phyloP scores from a whole-genome alignment of 228 moss, liverwort and hornwort species.

The Sphagnum fallax region DNA sequence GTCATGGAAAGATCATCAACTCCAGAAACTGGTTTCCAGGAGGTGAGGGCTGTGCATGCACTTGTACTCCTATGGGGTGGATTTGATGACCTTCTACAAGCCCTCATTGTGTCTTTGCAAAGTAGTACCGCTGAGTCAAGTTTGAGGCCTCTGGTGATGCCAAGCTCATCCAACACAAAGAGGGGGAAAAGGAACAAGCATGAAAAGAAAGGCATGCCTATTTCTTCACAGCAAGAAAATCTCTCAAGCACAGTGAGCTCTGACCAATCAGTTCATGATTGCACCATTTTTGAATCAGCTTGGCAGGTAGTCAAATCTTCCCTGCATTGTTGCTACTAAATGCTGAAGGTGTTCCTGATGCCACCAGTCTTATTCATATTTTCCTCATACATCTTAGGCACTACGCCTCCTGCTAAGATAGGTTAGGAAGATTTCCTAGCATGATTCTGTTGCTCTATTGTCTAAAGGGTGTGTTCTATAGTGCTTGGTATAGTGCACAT shows the following conservation, averaged over 20 bases:
- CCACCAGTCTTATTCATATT: no score
- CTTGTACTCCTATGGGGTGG: slow-evolving; percentile 39
- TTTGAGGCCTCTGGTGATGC: not conserved
- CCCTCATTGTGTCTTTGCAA: slow-evolving; percentile 15
- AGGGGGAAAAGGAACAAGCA: slow-evolving; percentile 14
- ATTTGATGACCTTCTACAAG: slow-evolving; percentile 25
- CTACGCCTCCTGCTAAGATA: no score
- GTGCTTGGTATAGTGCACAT: no score
- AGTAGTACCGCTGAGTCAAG: slow-evolving; percentile 3
- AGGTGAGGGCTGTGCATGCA: slow-evolving; percentile 33
- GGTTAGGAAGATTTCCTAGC: no score
- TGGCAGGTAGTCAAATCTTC: not conserved
- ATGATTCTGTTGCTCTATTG: no score
- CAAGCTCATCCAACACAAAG: not conserved
- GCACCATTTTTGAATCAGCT: slow-evolving; percentile 2
- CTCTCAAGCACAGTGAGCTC: slow-evolving; percentile 3
- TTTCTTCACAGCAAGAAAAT: slow-evolving; percentile 3
- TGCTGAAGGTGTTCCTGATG: no score
- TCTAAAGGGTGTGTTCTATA: no score
- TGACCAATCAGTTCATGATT: slow-evolving; percentile 10
- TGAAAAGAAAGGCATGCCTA: slow-evolving; percentile 10
- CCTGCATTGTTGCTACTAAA: no score
- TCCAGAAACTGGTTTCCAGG: slow-evolving; percentile 15
- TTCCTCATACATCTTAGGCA: no score
- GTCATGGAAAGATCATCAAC: slow-evolving; percentile 17